A percentile compares a stretch with the other conserved stretches of the same genome.
These are phyloP conservation scores for Ophioceras dolichostomum DNA, from an alignment of 2,329 filamentous ascomycete genomes.

Conservation along the genomic window DNA sequence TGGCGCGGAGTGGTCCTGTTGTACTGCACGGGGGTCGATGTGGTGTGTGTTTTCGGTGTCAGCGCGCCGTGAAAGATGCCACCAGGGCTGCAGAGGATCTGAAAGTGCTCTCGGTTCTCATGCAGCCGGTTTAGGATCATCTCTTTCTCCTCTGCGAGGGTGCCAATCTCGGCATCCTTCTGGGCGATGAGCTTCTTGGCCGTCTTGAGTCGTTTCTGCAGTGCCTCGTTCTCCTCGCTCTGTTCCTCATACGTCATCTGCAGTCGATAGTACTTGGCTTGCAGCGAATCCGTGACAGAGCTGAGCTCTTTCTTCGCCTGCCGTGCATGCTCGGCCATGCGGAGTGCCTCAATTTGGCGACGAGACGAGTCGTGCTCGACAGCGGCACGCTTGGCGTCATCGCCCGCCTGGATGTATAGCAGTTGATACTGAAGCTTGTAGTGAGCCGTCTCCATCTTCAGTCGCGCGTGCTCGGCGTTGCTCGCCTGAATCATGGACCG, in stretches of 20 bases:
- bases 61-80: slow-evolving; percentile 51
- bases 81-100: slow-evolving; percentile 63
- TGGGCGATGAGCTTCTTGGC: slow-evolving; percentile 70
- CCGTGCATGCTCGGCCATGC: slow-evolving; percentile 57
- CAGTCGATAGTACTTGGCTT: slow-evolving; percentile 46
- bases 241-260: slow-evolving; percentile 55
- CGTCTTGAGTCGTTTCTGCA: slow-evolving; percentile 54
- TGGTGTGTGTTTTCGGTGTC: slow-evolving; percentile 39
- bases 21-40: slow-evolving; percentile 30
- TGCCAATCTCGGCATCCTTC: slow-evolving; percentile 60
- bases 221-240: slow-evolving; percentile 50
- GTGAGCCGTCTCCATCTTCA: slow-evolving; percentile 77
- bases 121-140: slow-evolving; percentile 73
- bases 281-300: slow-evolving; percentile 37
- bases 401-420: slow-evolving; percentile 70
- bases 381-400: slow-evolving; percentile 73
- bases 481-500: slow-evolving; percentile 41
- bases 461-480: slow-evolving; percentile 42
- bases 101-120: slow-evolving; percentile 81
- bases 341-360: slow-evolving; percentile 74
- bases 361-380: slow-evolving; percentile 91
- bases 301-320: slow-evolving; percentile 44
- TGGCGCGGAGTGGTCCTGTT: slow-evolving; percentile 36
- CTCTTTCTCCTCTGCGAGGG: slow-evolving; percentile 62
- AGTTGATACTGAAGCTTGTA: slow-evolving; percentile 85